These are phyloP conservation scores for Postia placenta DNA, from an alignment of 768 basidiomycete genomes.

Conservation along the genomic window DNA sequence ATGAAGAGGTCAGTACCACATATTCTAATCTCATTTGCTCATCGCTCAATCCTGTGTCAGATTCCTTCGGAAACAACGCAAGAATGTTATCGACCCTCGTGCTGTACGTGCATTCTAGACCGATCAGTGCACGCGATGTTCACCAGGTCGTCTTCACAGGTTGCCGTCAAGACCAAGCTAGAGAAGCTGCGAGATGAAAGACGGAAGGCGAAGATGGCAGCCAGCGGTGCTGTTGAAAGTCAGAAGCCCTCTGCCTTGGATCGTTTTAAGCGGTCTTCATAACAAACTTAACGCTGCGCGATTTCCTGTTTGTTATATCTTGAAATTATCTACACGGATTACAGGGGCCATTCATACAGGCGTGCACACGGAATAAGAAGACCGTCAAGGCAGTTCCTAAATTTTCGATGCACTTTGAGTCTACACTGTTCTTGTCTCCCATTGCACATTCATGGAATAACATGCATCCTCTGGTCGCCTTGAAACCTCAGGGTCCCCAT, in stretches of 20 bases:
- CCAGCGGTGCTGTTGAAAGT: slow-evolving; percentile 18
- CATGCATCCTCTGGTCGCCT: no score
- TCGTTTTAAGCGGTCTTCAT: slow-evolving; percentile 26
- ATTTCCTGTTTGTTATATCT: no score
- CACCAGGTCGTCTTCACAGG: slow-evolving; percentile 31
- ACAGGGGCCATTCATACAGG: no score
- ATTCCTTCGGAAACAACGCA: slow-evolving; percentile 84
- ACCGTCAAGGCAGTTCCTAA: no score
- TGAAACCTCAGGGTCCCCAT: no score
- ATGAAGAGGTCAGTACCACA: slow-evolving; percentile 53
- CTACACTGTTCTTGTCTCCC: no score
- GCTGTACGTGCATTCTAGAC: slow-evolving; percentile 38
- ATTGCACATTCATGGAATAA: no score
- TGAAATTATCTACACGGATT: no score
- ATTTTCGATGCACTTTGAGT: no score
- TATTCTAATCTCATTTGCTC: neutral
- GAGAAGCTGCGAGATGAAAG: slow-evolving; percentile 29
- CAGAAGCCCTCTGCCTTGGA: slow-evolving; percentile 32
- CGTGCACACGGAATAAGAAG: no score
- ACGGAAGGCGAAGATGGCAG: slow-evolving; percentile 20
- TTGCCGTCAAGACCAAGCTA: slow-evolving; percentile 37
- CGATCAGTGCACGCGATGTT: neutral
- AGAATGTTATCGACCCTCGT: slow-evolving; percentile 89
- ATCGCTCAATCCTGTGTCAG: slow-evolving; percentile 19
- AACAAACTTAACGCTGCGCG: no score